Percentiles rank a stretch among this genome's conserved stretches.
phyloP scores from a whole-genome alignment of 2,329 filamentous ascomycete genomes.

The Fusarium virguliforme region DNA sequence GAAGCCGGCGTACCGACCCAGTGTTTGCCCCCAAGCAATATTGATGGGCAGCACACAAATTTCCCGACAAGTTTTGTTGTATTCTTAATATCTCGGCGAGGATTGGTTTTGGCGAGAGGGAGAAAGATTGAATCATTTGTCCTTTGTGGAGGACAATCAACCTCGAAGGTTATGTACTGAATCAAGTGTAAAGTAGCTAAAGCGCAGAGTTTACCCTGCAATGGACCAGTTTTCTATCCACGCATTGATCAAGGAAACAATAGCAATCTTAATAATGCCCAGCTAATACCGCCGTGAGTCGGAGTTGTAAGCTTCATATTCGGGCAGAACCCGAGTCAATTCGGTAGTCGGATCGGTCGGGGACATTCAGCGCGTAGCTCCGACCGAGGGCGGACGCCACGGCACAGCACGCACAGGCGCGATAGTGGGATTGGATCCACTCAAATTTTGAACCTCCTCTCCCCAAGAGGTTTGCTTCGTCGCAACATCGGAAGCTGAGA shows the following conservation, averaged over 20 bases:
- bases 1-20: not conserved
- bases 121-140: conserved; percentile 10
- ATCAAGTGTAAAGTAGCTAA: conserved; percentile 5
- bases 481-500: conserved; percentile 52
- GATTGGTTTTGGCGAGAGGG: not conserved
- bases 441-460: conserved; percentile 39
- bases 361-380: conserved; percentile 39
- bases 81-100: not conserved
- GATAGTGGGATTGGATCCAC: conserved; percentile 39
- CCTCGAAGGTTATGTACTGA: not conserved
- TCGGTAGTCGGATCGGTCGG: conserved; percentile 44
- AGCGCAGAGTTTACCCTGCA: not conserved
- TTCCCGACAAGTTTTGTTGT: not conserved
- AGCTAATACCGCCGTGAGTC: conserved; percentile 15
- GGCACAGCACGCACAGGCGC: not conserved
- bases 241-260: not conserved
- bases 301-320: conserved; percentile 23
- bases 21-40: not conserved
- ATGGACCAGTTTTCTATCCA: conserved; percentile 2
- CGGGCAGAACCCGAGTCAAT: conserved; percentile 32
- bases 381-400: conserved; percentile 42
- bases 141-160: conserved; percentile 8
- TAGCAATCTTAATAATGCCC: not conserved
- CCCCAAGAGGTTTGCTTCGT: conserved; percentile 31
- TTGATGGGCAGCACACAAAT: conserved; percentile 6